A percentile compares a stretch with the other conserved stretches of the same genome.
Evolutionary conservation across 306 rosid genomes (phyloP).

Genomic region (Psophocarpus tetragonolobus): DNA sequence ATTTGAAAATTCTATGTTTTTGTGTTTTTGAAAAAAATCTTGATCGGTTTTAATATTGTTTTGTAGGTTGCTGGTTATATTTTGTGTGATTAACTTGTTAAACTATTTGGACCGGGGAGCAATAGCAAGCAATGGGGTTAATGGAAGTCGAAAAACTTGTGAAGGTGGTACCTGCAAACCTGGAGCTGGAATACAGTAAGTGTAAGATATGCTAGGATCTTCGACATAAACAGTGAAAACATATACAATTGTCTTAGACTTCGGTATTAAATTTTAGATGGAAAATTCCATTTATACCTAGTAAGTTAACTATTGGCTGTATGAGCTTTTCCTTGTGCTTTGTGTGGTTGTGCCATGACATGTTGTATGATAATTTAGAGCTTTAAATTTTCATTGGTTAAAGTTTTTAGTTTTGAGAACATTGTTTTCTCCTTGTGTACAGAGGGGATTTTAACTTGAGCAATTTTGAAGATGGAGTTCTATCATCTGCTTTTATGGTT

Average conservation of each 20-base stretch:
- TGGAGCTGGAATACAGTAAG: conserved; percentile 85
- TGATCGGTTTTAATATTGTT: background rate
- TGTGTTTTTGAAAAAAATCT: conserved; percentile 8
- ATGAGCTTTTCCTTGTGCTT: conserved; percentile 19
- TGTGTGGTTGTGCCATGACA: conserved; percentile 8
- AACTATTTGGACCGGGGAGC: conserved; percentile 95
- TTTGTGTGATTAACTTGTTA: conserved; percentile 77
- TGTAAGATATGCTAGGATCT: conserved; percentile 41
- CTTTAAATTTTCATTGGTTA: background rate
- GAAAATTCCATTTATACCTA: background rate
- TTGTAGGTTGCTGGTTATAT: conserved; percentile 72
- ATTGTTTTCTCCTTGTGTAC: conserved; percentile 17
- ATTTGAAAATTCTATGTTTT: conserved; percentile 19
- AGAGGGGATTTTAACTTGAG: conserved; percentile 66
- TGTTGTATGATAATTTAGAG: background rate
- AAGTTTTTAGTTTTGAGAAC: background rate
- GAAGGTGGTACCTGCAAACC: conserved; percentile 61
- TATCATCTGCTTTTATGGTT: conserved; percentile 79
- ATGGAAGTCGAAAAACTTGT: conserved; percentile 79
- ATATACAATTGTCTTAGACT: background rate
- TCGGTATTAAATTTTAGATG: background rate
- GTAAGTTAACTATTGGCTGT: background rate
- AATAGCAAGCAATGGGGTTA: conserved; percentile 96
- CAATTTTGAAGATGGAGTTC: conserved; percentile 75
- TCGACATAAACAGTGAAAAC: background rate